phyloP scores from a whole-genome alignment of 2,329 filamentous ascomycete species.

The Talaromyces marneffei region DNA sequence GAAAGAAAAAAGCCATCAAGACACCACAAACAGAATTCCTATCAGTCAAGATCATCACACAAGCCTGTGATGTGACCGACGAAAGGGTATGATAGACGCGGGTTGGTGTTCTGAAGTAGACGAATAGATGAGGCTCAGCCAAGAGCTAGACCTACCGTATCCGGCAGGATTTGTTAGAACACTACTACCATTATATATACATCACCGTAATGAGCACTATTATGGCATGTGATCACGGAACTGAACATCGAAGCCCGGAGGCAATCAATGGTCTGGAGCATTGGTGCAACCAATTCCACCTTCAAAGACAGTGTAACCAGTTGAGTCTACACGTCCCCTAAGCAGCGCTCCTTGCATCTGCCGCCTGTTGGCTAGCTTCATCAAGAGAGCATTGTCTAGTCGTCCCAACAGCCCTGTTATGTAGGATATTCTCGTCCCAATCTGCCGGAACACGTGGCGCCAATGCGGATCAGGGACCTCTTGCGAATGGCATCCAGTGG shows the following conservation, averaged over 20 bases:
- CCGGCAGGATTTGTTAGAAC: background rate
- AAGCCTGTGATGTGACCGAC: conserved; percentile 56
- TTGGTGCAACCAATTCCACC: background rate
- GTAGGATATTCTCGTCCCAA: background rate
- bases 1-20: conserved; percentile 37
- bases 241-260: background rate
- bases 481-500: background rate
- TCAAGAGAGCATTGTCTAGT: background rate
- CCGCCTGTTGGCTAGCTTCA: background rate
- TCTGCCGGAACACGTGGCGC: conserved; percentile 7
- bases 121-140: background rate
- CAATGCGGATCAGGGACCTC: background rate
- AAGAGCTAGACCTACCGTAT: background rate
- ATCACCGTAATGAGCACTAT: background rate
- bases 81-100: conserved; percentile 29
- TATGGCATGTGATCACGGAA: background rate
- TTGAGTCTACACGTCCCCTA: background rate
- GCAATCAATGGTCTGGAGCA: background rate
- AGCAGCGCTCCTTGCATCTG: background rate
- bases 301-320: background rate
- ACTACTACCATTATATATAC: too few species aligned
- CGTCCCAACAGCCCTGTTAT: background rate
- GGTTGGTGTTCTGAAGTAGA: conserved; percentile 12
- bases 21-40: conserved; percentile 52
- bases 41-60: conserved; percentile 44